Evolutionary conservation across 768 basidiomycete species (phyloP).

Genomic region (Calocybe gangraenosa): DNA sequence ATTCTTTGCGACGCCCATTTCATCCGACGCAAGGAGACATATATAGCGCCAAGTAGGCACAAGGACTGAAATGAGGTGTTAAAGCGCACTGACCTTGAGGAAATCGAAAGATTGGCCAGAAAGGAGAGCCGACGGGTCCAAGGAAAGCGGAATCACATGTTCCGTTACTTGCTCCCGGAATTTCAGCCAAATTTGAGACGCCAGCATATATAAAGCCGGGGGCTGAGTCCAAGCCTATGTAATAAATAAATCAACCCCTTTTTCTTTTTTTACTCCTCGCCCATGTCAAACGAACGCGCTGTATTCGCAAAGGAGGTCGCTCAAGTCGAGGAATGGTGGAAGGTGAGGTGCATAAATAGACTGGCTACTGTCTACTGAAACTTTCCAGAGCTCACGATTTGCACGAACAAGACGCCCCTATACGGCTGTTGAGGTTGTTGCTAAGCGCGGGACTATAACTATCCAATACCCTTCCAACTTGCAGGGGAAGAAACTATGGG

Average conservation of each 20-base stretch:
- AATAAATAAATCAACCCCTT: slow-evolving; percentile 21
- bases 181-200: too few species aligned
- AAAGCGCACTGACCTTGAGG: too few species aligned
- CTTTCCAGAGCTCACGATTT: slow-evolving; percentile 76
- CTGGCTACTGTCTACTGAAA: too few species aligned
- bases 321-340: slow-evolving; percentile 88
- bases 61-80: too few species aligned
- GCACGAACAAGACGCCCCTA: slow-evolving; percentile 86
- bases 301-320: slow-evolving; percentile 80
- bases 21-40: too few species aligned
- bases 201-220: slow-evolving; percentile 3
- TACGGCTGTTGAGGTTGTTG: slow-evolving; percentile 88
- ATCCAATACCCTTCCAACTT: slow-evolving; percentile 85
- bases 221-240: slow-evolving; percentile 18
- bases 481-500: slow-evolving; percentile 84
- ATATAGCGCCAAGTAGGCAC: too few species aligned
- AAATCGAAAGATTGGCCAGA: too few species aligned
- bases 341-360: slow-evolving; percentile 57
- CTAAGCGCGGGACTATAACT: slow-evolving; percentile 85
- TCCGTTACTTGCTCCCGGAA: slow-evolving; percentile 13
- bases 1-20: too few species aligned
- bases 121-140: slow-evolving; percentile 21
- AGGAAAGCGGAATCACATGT: slow-evolving; percentile 43
- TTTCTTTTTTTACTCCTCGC: slow-evolving; percentile 16
- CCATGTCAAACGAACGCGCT: slow-evolving; percentile 64